Base-by-base conservation (phyloP, 352 stramenopile species). In the Hyphochytrium catenoides region DNA sequence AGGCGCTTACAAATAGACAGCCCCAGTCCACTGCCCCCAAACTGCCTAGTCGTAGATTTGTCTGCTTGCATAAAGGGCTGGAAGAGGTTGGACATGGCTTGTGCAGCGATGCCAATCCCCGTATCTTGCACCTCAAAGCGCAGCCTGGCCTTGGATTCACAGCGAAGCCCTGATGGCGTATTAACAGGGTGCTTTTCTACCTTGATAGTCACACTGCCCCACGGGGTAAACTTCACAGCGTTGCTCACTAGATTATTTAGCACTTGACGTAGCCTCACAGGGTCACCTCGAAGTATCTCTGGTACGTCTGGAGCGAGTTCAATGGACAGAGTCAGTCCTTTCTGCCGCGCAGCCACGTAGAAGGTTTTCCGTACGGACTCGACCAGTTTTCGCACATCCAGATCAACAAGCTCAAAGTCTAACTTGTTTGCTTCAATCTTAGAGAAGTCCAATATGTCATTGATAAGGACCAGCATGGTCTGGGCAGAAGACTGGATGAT, bases 301-400 rank as follows among this genome's bases (percentile, higher is more conserved):
- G 71, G 66, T 0, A 86, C 60, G 35, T 63, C 47, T 26, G 67
- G 42, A 24, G 62, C 54, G 30, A n/a, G n/a, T n/a, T 73, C 44
- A 18, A 72, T 46, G 35, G 57, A 61, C 35, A 94, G 69, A 25
- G 73, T 85, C 1, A 94, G 57, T 3, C 69, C 65, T 38, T 69
- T 66, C 36, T 85, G 70, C 17, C 67, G 59, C 8, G 70, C 63
- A 42, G 83, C 75, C 43, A 79, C 75, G 36, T 78, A 67, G 52
- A 93, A 87, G 24, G 83, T 78, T 29, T 93, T 75, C n/a, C n/a
- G n/a, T 26, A 79, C 66, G 3, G 74, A 71, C 31, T 85, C 77
- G 31, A 92, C 74, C 4, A 79, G 41, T n/a, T 83, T 66, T 36
- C 68, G 48, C 49, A 82, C 65, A 24, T 76, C 54, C 12, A 74